Evolutionary conservation across 352 stramenopile species (phyloP).

Genomic region (Globisporangium paddicum): DNA sequence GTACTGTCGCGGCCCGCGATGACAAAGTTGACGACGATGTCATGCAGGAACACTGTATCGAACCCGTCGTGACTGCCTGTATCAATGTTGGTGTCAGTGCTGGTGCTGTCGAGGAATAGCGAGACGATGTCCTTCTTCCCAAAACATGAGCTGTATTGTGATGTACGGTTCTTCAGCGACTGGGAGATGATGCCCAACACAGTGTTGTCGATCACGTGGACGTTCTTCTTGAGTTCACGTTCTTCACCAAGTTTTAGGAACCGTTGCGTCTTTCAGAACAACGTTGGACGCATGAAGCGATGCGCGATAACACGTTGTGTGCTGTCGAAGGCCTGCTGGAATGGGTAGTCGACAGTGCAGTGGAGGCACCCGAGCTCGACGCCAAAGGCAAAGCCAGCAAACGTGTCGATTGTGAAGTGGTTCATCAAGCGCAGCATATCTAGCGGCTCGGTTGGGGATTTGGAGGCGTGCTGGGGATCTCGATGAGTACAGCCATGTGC

Average conservation of each 20-base stretch:
- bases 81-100: neutral
- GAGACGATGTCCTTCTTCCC: constrained; percentile 8
- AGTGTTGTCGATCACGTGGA: constrained; percentile 28
- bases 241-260: constrained; percentile 30
- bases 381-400: constrained; percentile 43
- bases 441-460: neutral
- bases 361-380: constrained; percentile 17
- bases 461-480: neutral
- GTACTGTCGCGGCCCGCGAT: neutral
- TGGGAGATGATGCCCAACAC: constrained; percentile 34
- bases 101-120: constrained; percentile 24
- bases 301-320: constrained; percentile 23
- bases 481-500: neutral
- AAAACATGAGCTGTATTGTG: neutral
- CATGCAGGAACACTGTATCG: constrained; percentile 19
- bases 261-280: constrained; percentile 38
- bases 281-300: constrained; percentile 31
- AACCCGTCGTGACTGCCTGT: constrained; percentile 4
- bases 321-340: constrained; percentile 34
- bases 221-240: constrained; percentile 22
- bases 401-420: constrained; percentile 44
- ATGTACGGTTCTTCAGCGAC: constrained; percentile 15
- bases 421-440: constrained; percentile 23
- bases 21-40: neutral
- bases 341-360: constrained; percentile 17